Evolutionary conservation across 306 rosid species (phyloP).

Genomic region (Trifolium pratense): DNA sequence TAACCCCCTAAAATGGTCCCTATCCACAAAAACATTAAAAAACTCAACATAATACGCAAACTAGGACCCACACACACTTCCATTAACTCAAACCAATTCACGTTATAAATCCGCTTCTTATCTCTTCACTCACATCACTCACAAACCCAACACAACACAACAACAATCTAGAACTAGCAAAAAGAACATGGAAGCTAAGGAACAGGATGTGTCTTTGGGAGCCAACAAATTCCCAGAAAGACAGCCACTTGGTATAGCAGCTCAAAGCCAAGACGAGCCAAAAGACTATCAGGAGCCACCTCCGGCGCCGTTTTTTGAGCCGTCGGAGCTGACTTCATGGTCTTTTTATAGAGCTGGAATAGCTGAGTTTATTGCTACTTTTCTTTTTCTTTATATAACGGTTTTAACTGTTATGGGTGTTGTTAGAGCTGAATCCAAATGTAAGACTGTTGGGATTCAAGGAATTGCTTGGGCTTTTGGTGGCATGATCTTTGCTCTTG

Average conservation of each 20-base stretch:
- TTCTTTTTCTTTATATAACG: constrained; percentile 57
- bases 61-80: constrained; percentile 44
- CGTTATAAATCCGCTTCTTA: constrained; percentile 50
- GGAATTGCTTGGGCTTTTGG: constrained; percentile 66
- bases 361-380: constrained; percentile 59
- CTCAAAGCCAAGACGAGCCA: constrained; percentile 55
- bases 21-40: constrained; percentile 12
- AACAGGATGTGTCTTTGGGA: constrained; percentile 57
- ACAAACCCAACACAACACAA: background rate
- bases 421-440: background rate
- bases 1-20: background rate
- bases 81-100: constrained; percentile 13
- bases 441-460: constrained; percentile 52
- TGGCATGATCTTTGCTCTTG: constrained; percentile 66
- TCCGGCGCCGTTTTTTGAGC: constrained; percentile 56
- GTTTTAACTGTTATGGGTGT: constrained; percentile 57
- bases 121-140: background rate
- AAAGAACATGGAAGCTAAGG: constrained; percentile 48
- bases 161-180: background rate
- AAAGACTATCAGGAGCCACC: constrained; percentile 63
- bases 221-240: constrained; percentile 60
- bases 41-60: constrained; percentile 34
- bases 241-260: constrained; percentile 57
- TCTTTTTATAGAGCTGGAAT: constrained; percentile 58
- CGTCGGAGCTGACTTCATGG: constrained; percentile 51